phyloP scores from a whole-genome alignment of 768 basidiomycete species.

The Saitozyma podzolica region DNA sequence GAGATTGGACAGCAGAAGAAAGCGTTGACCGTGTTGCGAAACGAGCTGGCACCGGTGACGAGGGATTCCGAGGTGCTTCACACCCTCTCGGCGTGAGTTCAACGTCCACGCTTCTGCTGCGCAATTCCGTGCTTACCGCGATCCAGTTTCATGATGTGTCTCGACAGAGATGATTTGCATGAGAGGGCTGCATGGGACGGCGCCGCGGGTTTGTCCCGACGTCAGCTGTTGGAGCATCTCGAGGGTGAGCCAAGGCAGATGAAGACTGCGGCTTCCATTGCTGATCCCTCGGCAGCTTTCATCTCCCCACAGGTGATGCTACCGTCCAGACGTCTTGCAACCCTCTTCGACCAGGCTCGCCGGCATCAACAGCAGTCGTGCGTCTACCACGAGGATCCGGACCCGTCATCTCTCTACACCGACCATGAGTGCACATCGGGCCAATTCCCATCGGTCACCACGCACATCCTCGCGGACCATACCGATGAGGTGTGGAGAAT shows the following conservation, averaged over 20 bases:
- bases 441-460: slow-evolving; percentile 79
- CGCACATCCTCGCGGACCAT: slow-evolving; percentile 80
- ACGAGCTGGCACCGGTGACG: slow-evolving; percentile 80
- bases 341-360: slow-evolving; percentile 81
- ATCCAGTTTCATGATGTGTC: slow-evolving; percentile 84
- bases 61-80: slow-evolving; percentile 80
- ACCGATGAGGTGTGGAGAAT: slow-evolving; percentile 93
- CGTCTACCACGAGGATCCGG: slow-evolving; percentile 72
- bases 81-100: slow-evolving; percentile 74
- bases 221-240: slow-evolving; percentile 69
- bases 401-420: slow-evolving; percentile 75
- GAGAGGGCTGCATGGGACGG: slow-evolving; percentile 87
- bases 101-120: slow-evolving; percentile 7
- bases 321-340: slow-evolving; percentile 80
- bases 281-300: slow-evolving; percentile 60
- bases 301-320: slow-evolving; percentile 92
- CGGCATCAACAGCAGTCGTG: slow-evolving; percentile 76
- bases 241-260: slow-evolving; percentile 62
- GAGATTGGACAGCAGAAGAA: slow-evolving; percentile 75
- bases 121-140: slow-evolving; percentile 23
- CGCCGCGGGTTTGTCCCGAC: slow-evolving; percentile 73
- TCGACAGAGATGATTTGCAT: slow-evolving; percentile 77
- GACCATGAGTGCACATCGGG: slow-evolving; percentile 81
- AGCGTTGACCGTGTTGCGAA: slow-evolving; percentile 80
- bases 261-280: too few relatives aligned